Percentiles rank a stretch among this genome's conserved stretches.
These are phyloP conservation scores for Trametes punicea DNA, from an alignment of 768 basidiomycete species.

Conservation along the genomic window DNA sequence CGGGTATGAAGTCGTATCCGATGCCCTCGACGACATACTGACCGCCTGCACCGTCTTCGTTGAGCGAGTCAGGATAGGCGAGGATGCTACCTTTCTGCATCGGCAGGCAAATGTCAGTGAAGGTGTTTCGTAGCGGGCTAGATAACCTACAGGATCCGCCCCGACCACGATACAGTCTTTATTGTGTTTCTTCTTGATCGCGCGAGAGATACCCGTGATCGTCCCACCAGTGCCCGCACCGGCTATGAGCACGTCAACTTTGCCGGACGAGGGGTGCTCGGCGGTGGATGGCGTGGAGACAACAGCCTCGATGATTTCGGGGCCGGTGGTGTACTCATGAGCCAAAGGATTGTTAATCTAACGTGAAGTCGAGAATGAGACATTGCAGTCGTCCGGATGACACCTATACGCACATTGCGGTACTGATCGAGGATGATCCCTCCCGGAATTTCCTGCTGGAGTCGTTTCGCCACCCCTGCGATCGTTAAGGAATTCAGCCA, in stretches of 20 bases:
- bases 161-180: slow-evolving; percentile 72
- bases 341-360: slow-evolving; percentile 85
- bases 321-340: slow-evolving; percentile 87
- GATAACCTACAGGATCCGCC: slow-evolving; percentile 71
- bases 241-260: slow-evolving; percentile 79
- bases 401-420: slow-evolving; percentile 51
- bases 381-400: background rate
- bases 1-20: slow-evolving; percentile 90
- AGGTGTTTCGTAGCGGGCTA: background rate
- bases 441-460: slow-evolving; percentile 75
- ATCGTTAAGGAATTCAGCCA: slow-evolving; percentile 88
- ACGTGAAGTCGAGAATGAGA: slow-evolving; percentile 10
- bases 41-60: slow-evolving; percentile 45
- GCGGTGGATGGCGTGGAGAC: slow-evolving; percentile 59
- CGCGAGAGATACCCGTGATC: slow-evolving; percentile 80
- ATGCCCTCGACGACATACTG: slow-evolving; percentile 92
- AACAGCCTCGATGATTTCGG: slow-evolving; percentile 85
- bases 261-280: slow-evolving; percentile 57
- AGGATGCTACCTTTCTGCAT: slow-evolving; percentile 84
- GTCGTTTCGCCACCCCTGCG: slow-evolving; percentile 75
- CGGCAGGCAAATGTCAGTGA: slow-evolving; percentile 8
- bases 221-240: slow-evolving; percentile 96
- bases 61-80: slow-evolving; percentile 65
- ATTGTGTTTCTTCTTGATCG: slow-evolving; percentile 78
- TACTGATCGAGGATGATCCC: slow-evolving; percentile 95